Evolutionary conservation across 1,284 basidiomycete genomes (phyloP), one percentile per base, ranked within the genome.

Genomic region (Cryptococcus floricola): DNA sequence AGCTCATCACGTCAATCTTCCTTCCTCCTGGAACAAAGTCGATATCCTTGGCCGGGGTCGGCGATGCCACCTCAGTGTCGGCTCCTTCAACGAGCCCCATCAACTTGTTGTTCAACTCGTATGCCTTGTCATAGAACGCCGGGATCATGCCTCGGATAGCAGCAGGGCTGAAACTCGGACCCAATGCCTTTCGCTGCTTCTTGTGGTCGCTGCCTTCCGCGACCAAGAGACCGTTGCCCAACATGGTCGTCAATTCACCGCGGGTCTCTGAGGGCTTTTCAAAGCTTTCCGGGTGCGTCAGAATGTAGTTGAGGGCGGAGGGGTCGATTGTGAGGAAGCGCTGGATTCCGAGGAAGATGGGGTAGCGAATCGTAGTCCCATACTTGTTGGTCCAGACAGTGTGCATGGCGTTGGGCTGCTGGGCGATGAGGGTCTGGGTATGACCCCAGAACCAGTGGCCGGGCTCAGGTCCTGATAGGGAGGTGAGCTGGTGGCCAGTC

Each of bases 201-300:
- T 75, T 78, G 67, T 87, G 85, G 39, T 74, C 75, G 9, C 78
- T 76, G 37, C 82, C 77, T 38, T 52, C 50, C 6, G 75, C 75
- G 13, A 75, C 71, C 4, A 79, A 55, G 2, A 70, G 56, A 12
- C 69, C 69, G 44, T 68, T 64, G 3, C 77, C 77, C 3, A 78
- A 60, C 27, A 76, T 68, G 47, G 65, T 60, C 2, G 58, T 82
- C 42, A 88, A 74, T 49, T 77, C 79, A 46, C 84, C 81, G 28
- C 82, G 75, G 2, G 86, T 79, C 56, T 84, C 83, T 47, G 82
- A 79, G 0, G 86, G 85, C 69, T 87, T 88, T 14, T 84, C 84
- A 67, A 84, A 87, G 39, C 82, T 79, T 65, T 87, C 84, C 1
- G 82, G 79, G 55, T 81, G 79, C 18, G 78, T 77, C 49, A 88